phyloP scores from a whole-genome alignment of 2,329 filamentous ascomycete species.

The Fusarium drepaniforme region DNA sequence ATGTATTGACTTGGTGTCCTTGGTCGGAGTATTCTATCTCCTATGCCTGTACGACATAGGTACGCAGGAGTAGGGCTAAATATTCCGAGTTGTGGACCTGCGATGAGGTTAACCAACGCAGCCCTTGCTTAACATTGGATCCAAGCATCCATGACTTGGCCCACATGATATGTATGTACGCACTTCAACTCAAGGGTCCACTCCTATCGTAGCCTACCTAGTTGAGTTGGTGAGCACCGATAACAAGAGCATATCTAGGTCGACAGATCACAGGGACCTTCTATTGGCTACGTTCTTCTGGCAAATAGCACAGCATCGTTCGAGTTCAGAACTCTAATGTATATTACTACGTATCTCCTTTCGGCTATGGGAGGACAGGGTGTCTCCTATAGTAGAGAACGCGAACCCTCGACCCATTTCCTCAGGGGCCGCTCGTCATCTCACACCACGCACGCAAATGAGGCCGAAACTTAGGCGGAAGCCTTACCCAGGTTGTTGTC shows the following conservation, averaged over 20 bases:
- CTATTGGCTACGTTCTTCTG: conserved; percentile 9
- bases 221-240: background rate
- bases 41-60: background rate
- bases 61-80: background rate
- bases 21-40: background rate
- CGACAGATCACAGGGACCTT: background rate
- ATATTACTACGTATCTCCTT: background rate
- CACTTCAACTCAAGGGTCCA: conserved; percentile 23
- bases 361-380: background rate
- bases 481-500: conserved; percentile 37
- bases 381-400: background rate
- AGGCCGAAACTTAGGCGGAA: conserved; percentile 13
- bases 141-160: background rate
- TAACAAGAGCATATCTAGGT: background rate
- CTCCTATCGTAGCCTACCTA: conserved; percentile 12
- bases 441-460: background rate
- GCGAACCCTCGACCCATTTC: background rate
- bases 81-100: conserved; percentile 23
- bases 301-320: conserved; percentile 9
- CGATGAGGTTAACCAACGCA: conserved; percentile 20
- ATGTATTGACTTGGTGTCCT: background rate
- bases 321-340: background rate
- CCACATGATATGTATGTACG: conserved; percentile 19
- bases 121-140: background rate
- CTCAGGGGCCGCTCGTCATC: background rate